Conservation (phyloP, 1,284 basidiomycete genomes). For the Ganoderma lingzhi region DNA sequence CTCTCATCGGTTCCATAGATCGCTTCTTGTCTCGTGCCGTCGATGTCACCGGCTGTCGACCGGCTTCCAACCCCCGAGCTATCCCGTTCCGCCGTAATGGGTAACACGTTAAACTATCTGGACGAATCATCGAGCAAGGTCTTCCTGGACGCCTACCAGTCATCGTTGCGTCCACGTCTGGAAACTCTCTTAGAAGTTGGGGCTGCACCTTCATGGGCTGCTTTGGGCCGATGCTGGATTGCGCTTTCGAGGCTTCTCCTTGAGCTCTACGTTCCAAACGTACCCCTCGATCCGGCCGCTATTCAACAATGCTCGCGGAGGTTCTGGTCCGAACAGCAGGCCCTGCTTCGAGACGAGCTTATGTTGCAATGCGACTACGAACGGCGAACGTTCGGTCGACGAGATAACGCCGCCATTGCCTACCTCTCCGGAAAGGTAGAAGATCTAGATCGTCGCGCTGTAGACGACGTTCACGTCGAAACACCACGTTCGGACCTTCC, state of each 20-base stretch:
- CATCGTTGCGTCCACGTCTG: slow-evolving; percentile 25
- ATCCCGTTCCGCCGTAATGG: background rate
- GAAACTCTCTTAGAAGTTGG: slow-evolving; percentile 7
- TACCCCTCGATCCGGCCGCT: slow-evolving; percentile 89
- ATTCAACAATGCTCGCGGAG: slow-evolving; percentile 63
- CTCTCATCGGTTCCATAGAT: slow-evolving; percentile 37
- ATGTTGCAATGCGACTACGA: slow-evolving; percentile 68
- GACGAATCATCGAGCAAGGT: slow-evolving; percentile 20
- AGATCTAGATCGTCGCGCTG: slow-evolving; percentile 34
- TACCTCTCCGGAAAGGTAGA: slow-evolving; percentile 54
- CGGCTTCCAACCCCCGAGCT: background rate
- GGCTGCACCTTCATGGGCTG: slow-evolving; percentile 9
- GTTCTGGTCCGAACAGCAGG: slow-evolving; percentile 58
- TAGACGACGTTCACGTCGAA: slow-evolving; percentile 33
- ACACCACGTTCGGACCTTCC: slow-evolving; percentile 55
- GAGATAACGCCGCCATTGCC: slow-evolving; percentile 55
- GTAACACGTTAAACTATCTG: slow-evolving; percentile 15
- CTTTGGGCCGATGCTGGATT: slow-evolving; percentile 72
- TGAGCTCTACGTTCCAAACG: slow-evolving; percentile 84
- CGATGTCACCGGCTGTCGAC: slow-evolving; percentile 20
- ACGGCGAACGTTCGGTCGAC: slow-evolving; percentile 66
- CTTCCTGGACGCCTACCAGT: slow-evolving; percentile 22
- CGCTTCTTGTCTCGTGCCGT: slow-evolving; percentile 49
- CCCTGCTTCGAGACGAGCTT: slow-evolving; percentile 61
- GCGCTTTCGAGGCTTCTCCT: slow-evolving; percentile 67